Conservation (phyloP, 108 stramenopile species). For the Discostella stelligeroides region DNA sequence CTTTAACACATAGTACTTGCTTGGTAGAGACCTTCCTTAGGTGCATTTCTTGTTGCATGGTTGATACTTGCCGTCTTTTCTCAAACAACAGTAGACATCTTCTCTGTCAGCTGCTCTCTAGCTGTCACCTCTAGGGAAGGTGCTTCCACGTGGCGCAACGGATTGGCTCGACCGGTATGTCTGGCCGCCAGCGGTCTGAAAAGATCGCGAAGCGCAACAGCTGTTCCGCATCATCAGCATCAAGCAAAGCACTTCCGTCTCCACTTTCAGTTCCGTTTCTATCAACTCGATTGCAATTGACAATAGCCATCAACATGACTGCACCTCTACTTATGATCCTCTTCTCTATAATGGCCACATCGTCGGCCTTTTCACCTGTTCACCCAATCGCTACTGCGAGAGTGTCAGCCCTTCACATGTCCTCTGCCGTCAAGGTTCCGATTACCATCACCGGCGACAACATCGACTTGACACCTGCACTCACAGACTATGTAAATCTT, state of each 20-base stretch:
- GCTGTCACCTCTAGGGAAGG: too few relatives aligned
- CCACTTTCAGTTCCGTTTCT: too few relatives aligned
- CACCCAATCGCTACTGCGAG: constrained; percentile 11
- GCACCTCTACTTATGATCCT: constrained; percentile 5
- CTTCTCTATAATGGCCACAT: constrained; percentile 29
- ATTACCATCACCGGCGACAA: constrained; percentile 83
- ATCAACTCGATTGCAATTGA: too few relatives aligned
- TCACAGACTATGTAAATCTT: constrained; percentile 76
- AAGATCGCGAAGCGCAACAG: background rate
- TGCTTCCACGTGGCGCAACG: too few relatives aligned
- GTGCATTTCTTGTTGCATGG: too few relatives aligned
- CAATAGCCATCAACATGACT: background rate
- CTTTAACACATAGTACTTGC: too few relatives aligned
- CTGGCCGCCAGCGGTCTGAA: background rate
- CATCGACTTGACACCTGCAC: constrained; percentile 80
- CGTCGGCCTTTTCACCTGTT: constrained; percentile 38
- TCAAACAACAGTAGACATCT: too few relatives aligned
- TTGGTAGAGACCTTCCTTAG: too few relatives aligned
- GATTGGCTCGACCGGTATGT: background rate
- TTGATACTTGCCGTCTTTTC: too few relatives aligned
- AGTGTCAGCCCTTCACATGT: constrained; percentile 39
- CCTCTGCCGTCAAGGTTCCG: constrained; percentile 59
- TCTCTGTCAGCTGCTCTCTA: too few relatives aligned
- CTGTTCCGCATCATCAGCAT: too few relatives aligned
- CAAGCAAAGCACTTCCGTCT: too few relatives aligned